Evolutionary conservation across 2,329 filamentous ascomycete species (phyloP).

Genomic region (Paradendryphiella salina): DNA sequence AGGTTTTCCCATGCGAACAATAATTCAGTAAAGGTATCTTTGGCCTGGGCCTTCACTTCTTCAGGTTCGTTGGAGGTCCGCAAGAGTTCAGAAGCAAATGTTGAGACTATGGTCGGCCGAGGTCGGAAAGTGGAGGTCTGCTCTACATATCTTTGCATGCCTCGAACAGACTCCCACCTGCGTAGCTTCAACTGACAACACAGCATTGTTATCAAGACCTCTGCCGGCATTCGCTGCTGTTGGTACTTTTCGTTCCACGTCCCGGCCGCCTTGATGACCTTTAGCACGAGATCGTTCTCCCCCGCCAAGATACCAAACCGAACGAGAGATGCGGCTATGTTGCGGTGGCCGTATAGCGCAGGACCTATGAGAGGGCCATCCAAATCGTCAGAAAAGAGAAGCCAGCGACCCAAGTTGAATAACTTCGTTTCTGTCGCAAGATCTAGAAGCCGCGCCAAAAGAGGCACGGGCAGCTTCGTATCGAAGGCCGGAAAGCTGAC

Average conservation of each 20-base stretch:
- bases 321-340: constrained; percentile 57
- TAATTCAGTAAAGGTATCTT: constrained; percentile 32
- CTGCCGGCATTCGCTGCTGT: constrained; percentile 37
- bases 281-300: constrained; percentile 47
- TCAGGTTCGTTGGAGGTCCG: constrained; percentile 24
- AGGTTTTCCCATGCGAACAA: constrained; percentile 40
- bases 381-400: constrained; percentile 57
- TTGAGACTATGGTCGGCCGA: constrained; percentile 35
- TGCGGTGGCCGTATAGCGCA: constrained; percentile 51
- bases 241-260: constrained; percentile 23
- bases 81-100: constrained; percentile 37
- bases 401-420: constrained; percentile 57
- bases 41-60: constrained; percentile 19
- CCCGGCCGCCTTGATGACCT: constrained; percentile 33
- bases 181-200: constrained; percentile 49
- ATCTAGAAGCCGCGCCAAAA: constrained; percentile 57
- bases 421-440: constrained; percentile 52
- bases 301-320: constrained; percentile 58
- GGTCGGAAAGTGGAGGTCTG: constrained; percentile 32
- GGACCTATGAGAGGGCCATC: constrained; percentile 58
- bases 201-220: constrained; percentile 47
- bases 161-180: constrained; percentile 48
- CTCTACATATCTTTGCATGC: constrained; percentile 43
- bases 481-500: constrained; percentile 53
- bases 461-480: constrained; percentile 51